phyloP scores from a whole-genome alignment of 2,329 filamentous ascomycete species.

The Trichoderma semiorbis region DNA sequence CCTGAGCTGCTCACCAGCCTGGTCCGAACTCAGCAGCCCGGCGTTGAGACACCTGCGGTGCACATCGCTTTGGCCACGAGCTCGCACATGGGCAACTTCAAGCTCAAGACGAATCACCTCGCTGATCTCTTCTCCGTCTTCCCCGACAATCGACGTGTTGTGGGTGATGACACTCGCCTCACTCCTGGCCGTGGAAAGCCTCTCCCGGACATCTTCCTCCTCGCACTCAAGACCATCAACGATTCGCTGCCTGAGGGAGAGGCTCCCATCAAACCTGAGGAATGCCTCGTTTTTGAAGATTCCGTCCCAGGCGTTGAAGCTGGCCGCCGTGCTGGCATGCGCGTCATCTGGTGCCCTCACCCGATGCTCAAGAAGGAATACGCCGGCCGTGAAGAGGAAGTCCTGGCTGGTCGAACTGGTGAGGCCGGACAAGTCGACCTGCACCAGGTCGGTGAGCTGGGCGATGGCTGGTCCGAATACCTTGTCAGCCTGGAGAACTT shows the following conservation, averaged over 20 bases:
- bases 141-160: slow-evolving; percentile 64
- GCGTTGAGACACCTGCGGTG: slow-evolving; percentile 39
- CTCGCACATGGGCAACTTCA: slow-evolving; percentile 67
- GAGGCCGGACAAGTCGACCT: slow-evolving; percentile 56
- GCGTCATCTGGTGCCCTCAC: slow-evolving; percentile 90
- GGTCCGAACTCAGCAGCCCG: slow-evolving; percentile 39
- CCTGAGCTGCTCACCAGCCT: slow-evolving; percentile 62
- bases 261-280: slow-evolving; percentile 67
- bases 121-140: slow-evolving; percentile 62
- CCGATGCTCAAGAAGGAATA: slow-evolving; percentile 73
- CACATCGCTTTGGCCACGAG: slow-evolving; percentile 87
- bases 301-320: slow-evolving; percentile 90
- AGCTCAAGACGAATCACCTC: slow-evolving; percentile 68
- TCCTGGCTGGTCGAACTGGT: slow-evolving; percentile 78
- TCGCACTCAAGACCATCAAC: slow-evolving; percentile 85
- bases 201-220: slow-evolving; percentile 86
- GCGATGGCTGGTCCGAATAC: slow-evolving; percentile 61
- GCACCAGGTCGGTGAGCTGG: slow-evolving; percentile 54
- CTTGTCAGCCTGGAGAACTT: slow-evolving; percentile 50
- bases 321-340: slow-evolving; percentile 87
- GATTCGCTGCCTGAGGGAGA: slow-evolving; percentile 61
- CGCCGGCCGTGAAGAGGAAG: slow-evolving; percentile 69
- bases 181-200: slow-evolving; percentile 82
- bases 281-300: slow-evolving; percentile 96
- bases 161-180: slow-evolving; percentile 83